phyloP scores from a whole-genome alignment of 345 rosid species.

The Bruguiera sexangula region DNA sequence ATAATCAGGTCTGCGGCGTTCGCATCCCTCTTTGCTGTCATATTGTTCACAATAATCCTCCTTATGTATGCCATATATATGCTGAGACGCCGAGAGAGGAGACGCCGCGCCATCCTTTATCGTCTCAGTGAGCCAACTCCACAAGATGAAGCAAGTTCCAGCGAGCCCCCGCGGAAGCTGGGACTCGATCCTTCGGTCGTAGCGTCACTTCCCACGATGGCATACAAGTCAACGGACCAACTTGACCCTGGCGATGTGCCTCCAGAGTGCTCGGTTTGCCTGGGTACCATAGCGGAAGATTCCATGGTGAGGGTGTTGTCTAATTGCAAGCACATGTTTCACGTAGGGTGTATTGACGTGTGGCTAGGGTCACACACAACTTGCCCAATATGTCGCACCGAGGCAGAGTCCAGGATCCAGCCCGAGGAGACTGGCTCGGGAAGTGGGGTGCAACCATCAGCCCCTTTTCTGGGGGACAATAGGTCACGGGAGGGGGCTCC shows the following conservation, averaged over 20 bases:
- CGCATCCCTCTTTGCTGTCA: constrained; percentile 39
- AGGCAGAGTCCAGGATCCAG: constrained; percentile 28
- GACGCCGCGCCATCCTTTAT: constrained; percentile 23
- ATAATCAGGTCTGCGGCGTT: constrained; percentile 48
- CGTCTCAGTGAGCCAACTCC: constrained; percentile 5
- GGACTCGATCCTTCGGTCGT: constrained; percentile 45
- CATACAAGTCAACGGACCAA: constrained; percentile 13
- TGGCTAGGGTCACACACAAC: constrained; percentile 48
- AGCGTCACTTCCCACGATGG: constrained; percentile 36
- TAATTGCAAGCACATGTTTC: constrained; percentile 52
- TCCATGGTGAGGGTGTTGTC: constrained; percentile 39
- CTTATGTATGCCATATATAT: constrained; percentile 43
- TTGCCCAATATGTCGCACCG: constrained; percentile 48
- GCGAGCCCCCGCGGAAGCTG: constrained; percentile 38
- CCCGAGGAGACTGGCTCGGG: constrained; percentile 27
- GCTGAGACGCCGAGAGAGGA: constrained; percentile 31
- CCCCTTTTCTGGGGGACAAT: constrained; percentile 39
- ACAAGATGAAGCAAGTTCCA: background rate
- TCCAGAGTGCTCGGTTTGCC: constrained; percentile 45
- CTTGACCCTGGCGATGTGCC: background rate
- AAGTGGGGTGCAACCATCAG: constrained; percentile 27
- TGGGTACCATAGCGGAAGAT: constrained; percentile 31
- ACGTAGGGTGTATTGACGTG: constrained; percentile 42
- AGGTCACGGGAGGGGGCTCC: constrained; percentile 21
- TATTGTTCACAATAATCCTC: constrained; percentile 33